Evolutionary conservation across 805 yeast species (phyloP), one percentile per base, ranked within the genome.

Genomic region (Cyberlindnera euphorbiae): DNA sequence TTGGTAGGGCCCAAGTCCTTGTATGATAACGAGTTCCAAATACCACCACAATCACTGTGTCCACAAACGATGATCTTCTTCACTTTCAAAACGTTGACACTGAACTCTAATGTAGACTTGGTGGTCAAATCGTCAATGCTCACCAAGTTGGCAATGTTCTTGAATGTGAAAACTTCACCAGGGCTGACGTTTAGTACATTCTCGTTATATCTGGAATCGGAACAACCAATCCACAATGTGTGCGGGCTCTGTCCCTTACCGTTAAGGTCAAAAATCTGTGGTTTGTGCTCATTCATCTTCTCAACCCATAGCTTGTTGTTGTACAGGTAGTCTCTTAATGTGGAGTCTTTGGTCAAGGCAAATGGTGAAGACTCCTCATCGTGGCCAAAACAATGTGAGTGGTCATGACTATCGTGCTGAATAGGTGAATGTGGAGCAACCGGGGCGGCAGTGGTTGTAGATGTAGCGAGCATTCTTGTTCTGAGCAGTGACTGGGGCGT

Each of bases 31-130:
- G 88, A 77, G 16, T 95, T 87, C 77, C 84, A 77, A 33, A 86
- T 77, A 21, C 96, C 97, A 33, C 96, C 96, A 69, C 97, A 89
- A 59, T 86, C 95, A 22, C 93, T 82, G 62, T 89, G 97, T 4
- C 97, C 97, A 62, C 96, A 85, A 6, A 89, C 82, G 37, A 89
- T 71, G 35, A 89, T 77, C 55, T 84, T 86, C 46, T 70, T 72
- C 26, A 90, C 94, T 53, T 83, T 82, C 42, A 89, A 68, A 11
- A 81, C 86, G 47, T 85, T 88, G 47, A 90, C 76, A 5, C 96
- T 95, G 53, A 85, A 86, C 59, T 89, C 96, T 21, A 90, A 64
- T 3, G 88, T 88, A 0, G 95, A 80, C 56, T 76, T 77, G 14
- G 82, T 70, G 27, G 87, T 73, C 30, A 82, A 64, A 58, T 90